Base-by-base conservation (phyloP, 78 protist species). In the Pigoraptor vietnamica region DNA sequence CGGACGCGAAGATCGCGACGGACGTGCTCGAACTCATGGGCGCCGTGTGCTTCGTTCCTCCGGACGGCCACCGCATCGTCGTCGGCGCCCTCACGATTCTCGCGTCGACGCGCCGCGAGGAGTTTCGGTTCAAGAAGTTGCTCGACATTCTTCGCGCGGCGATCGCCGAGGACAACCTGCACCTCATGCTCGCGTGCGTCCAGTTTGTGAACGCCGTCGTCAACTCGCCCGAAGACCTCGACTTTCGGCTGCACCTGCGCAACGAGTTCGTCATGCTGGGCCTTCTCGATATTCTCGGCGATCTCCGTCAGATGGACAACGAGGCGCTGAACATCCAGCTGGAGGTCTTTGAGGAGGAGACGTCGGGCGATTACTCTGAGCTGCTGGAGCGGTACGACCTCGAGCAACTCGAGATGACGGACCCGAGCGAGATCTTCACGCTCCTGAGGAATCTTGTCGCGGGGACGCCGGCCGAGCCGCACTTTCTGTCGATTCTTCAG, bases 201-300 rank as follows among this genome's bases (percentile, higher is more conserved):
- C 56, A 37, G 82, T 89, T 89, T 81, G 14, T 89, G 81, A 89
- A 89, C 32, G 91, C 91, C 81, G 35, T 89, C 82, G 29, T 89
- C 67, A 89, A 40, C 37, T 23, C 32, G 33, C 82, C 55, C 37
- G 91, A 40, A 2, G 39, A 89, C n/a, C 48, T 89, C 29, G 91
- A 89, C 34, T 39, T 40, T 21, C 91, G 91, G 6, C 37, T 89
- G 39, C 55, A 38, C 55, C 25, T 89, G 14, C 38, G 91, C 21
- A 39, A 40, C 91, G 91, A 89, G 25, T 2, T 40, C 6, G 25
- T 89, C 37, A 9, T 89, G 91, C 24, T 37, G 23, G 91, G 55
- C n/a, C 35, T 89, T 10, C 25, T 10, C 56, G 37, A 2, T 23
- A 35, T 86, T 14, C 40, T 35, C 29, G 39, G 35, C 6, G 24